phyloP scores from a whole-genome alignment of 306 rosid genomes.

The Glycyrrhiza uralensis region DNA sequence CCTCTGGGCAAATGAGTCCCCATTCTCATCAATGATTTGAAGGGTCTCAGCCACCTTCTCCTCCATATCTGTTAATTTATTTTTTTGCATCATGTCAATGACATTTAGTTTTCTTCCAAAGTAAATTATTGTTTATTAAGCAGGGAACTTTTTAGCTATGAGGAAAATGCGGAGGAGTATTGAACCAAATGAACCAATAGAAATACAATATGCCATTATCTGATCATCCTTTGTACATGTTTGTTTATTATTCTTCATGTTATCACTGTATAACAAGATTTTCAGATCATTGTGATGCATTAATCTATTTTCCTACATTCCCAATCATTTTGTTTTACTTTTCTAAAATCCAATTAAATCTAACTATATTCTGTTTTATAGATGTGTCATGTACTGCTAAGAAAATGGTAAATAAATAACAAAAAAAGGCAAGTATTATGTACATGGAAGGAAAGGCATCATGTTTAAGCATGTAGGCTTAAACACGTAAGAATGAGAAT shows the following conservation, averaged over 20 bases:
- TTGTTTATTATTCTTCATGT: conserved; percentile 5
- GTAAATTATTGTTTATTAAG: neutral
- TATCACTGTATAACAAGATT: neutral
- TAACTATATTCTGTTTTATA: neutral
- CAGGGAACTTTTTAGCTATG: neutral
- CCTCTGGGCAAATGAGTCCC: conserved; percentile 84
- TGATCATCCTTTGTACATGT: neutral
- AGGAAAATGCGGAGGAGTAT: neutral
- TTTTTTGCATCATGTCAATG: conserved; percentile 1
- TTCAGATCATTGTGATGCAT: neutral
- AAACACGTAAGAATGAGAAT: conserved; percentile 5
- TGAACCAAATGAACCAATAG: neutral
- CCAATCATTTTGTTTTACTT: neutral
- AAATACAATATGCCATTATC: neutral
- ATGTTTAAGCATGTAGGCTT: neutral
- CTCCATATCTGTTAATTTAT: conserved; percentile 77
- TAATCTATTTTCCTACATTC: neutral
- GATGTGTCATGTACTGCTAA: neutral
- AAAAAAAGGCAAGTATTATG: neutral
- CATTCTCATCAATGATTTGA: conserved; percentile 60
- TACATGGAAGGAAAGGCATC: conserved; percentile 3
- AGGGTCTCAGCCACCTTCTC: conserved; percentile 59
- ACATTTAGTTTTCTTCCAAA: neutral
- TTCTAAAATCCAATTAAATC: neutral
- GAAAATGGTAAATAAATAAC: neutral